Evolutionary conservation across 2,329 filamentous ascomycete genomes (phyloP), one percentile per base, ranked within the genome.

Genomic region (Colletotrichum sp.): DNA sequence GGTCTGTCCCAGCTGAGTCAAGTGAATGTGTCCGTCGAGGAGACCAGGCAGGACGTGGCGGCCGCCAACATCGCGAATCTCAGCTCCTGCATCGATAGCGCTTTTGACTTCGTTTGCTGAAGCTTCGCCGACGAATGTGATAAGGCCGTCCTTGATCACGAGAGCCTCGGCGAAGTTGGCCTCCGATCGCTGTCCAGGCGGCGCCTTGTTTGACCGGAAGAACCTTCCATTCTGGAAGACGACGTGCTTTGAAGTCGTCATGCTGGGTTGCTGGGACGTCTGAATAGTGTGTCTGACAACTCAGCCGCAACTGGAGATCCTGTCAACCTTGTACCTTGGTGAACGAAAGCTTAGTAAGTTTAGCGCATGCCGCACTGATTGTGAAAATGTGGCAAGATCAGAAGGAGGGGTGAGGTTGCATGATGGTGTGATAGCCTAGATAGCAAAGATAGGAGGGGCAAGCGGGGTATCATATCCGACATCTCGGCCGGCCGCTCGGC

Each of bases 21-120:
- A 84, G 80, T 92, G 90, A 84, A 90, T 89, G 79, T 92, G 90
- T 0, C 89, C 90, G 78, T 92, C 90, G 66, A 92, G 86, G 79
- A 91, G 91, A 8, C 89, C 88, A 0, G 90, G 90, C 3, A 92
- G 81, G 8, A 91, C 84, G 10, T 86, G 85, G 65, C 79, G 83
- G 44, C 85, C 85, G 15, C 78, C 77, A 24, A 89, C 69, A 18
- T 75, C 72, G 39, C 69, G 72, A 8, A 75, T 36, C 26, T 68
- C 62, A 28, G 68, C 71, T 18, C 80, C 82, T 5, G 76, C 74
- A 5, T 77, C 70, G 44, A 78, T 79, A 6, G 83, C 84, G 2
- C 78, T 68, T 4, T 72, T 52, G 36, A 77, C 57, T 13, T 76
- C 74, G 1, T 71, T 52, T 66, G 84, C 81, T 0, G 80, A 76